phyloP scores from a whole-genome alignment of 441 rosid genomes.

The Theobroma grandiflorum region DNA sequence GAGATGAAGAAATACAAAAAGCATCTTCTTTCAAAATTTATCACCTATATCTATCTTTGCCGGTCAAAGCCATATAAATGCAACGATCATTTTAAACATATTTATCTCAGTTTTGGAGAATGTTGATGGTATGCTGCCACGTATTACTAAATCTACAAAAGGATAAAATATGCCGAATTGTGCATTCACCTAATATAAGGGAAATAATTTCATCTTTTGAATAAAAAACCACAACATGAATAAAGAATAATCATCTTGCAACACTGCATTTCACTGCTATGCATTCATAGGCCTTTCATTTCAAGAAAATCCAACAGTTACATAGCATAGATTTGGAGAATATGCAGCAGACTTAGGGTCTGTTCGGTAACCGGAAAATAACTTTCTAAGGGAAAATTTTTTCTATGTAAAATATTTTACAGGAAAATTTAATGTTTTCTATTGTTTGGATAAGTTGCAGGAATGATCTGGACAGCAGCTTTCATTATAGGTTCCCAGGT shows the following conservation, averaged over 20 bases:
- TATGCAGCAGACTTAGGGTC: not conserved
- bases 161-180: not conserved
- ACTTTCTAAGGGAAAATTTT: no score
- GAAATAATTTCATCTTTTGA: not conserved
- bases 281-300: not conserved
- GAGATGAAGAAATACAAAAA: not conserved
- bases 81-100: constrained; percentile 7
- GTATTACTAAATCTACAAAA: not conserved
- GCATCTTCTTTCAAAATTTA: constrained; percentile 18
- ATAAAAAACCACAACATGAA: constrained; percentile 9
- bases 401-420: no score
- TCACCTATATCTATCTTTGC: not conserved
- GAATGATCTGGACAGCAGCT: not conserved
- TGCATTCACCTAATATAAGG: constrained; percentile 10
- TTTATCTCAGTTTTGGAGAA: not conserved
- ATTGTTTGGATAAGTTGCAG: not conserved
- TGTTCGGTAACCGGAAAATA: no score
- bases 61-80: constrained; percentile 2
- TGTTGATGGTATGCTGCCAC: not conserved
- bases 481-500: not conserved
- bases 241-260: constrained; percentile 1
- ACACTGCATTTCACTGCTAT: not conserved
- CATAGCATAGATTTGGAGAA: not conserved
- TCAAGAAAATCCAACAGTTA: not conserved
- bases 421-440: no score